Percentiles rank a stretch among this genome's conserved stretches.
phyloP scores from a whole-genome alignment of 805 yeast species.

The Candida nitratophila region DNA sequence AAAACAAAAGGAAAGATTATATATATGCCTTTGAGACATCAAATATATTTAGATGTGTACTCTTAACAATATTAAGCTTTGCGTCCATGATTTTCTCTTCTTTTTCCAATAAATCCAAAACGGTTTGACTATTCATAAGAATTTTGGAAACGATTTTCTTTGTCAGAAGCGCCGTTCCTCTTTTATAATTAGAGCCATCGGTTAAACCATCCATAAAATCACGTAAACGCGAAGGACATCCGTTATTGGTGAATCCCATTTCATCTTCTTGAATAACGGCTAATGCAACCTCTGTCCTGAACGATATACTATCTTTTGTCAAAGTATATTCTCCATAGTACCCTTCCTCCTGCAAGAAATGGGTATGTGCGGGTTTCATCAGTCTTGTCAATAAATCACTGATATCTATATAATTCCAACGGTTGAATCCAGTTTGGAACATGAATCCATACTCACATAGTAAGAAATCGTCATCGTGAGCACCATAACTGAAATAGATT shows the following conservation, averaged over 20 bases:
- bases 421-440: constrained; percentile 33
- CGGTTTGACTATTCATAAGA: background rate
- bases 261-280: constrained; percentile 42
- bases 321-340: constrained; percentile 76
- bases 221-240: constrained; percentile 26
- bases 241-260: constrained; percentile 2
- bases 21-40: constrained; percentile 3
- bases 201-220: constrained; percentile 38
- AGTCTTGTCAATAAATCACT: constrained; percentile 32
- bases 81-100: constrained; percentile 13
- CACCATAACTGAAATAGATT: constrained; percentile 72
- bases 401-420: constrained; percentile 68
- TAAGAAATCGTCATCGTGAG: constrained; percentile 79
- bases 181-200: constrained; percentile 37
- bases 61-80: constrained; percentile 10
- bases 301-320: constrained; percentile 47
- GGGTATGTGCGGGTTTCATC: constrained; percentile 30
- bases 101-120: background rate
- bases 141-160: constrained; percentile 19
- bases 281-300: constrained; percentile 68
- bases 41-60: constrained; percentile 8
- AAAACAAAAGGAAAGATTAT: no score
- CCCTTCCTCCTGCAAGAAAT: constrained; percentile 41
- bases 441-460: constrained; percentile 85
- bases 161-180: constrained; percentile 24